Evolutionary conservation across 2,329 filamentous ascomycete genomes (phyloP).

Genomic region (Aspergillus brunneoviolaceus): DNA sequence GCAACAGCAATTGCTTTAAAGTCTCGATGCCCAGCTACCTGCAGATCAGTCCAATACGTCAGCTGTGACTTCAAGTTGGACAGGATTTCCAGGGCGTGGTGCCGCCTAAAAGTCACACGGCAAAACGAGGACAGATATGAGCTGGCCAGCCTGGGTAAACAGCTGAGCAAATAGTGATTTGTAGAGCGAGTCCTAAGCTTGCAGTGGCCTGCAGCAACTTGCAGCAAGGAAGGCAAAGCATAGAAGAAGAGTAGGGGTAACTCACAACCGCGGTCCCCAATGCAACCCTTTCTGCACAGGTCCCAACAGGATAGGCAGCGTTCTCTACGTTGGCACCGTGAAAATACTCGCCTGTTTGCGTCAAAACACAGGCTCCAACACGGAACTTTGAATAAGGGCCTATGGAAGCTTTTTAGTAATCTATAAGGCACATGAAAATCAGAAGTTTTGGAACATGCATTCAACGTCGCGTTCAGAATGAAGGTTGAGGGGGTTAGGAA

Average conservation of each 20-base stretch:
- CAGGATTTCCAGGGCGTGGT: neutral
- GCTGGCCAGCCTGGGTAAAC: neutral
- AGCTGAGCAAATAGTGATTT: neutral
- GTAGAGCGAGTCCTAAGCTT: neutral
- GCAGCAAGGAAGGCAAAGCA: neutral
- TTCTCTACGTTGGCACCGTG: constrained; percentile 91
- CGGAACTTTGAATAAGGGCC: constrained; percentile 87
- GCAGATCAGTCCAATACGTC: constrained; percentile 6
- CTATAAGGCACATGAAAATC: neutral
- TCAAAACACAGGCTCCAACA: constrained; percentile 79
- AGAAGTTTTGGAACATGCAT: neutral
- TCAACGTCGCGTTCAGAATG: neutral
- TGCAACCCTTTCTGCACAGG: constrained; percentile 90
- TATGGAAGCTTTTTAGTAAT: constrained; percentile 26
- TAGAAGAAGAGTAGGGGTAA: constrained; percentile 17
- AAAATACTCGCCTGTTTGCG: constrained; percentile 56
- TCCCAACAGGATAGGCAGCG: constrained; percentile 88
- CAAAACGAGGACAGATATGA: neutral
- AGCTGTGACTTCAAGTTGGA: constrained; percentile 1
- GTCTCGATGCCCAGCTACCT: constrained; percentile 48
- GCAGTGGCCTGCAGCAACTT: neutral
- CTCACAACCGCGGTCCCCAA: constrained; percentile 71
- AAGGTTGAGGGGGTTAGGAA: neutral
- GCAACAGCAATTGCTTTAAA: constrained; percentile 83
- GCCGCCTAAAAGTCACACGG: neutral